Evolutionary conservation across 106 monocot species (phyloP), one percentile per base, ranked within the genome.

Genomic region (Hemerocallis citrina): DNA sequence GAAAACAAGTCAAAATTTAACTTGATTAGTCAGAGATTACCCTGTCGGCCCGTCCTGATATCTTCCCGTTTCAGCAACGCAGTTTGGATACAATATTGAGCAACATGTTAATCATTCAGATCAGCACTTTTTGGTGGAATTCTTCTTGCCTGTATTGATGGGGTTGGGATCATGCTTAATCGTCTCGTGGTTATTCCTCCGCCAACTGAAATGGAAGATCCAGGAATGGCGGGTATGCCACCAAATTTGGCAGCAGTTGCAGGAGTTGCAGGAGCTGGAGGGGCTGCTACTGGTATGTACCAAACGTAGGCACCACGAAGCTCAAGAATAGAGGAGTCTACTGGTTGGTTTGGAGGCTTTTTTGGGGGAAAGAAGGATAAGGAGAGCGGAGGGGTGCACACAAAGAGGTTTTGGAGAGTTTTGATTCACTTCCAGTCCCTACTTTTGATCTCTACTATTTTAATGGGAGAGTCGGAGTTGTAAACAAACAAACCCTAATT

Each of bases 111-210:
- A n/a, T 59, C 13, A 14, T 38, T 59, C 59, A 59, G 59, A 24
- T 61, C 70, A 36, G 70, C 70, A 4, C 41, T 58, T 39, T 70
- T 70, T 25, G 70, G 70, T 23, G 62, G 70, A 15, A 35, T 70
- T 13, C 70, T 70, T 22, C 70, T 70, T 21, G 61, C 70, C 1
- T 62, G 61, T 10, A 70, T 70, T 23, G 61, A 70, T 52, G 61
- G 70, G 2, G 70, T 62, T 10, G 70, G 70, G 6, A 70, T 70
- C 16, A 70, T 70, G 70, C 70, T 70, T 42, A 70, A 70, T 37
- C 34, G 70, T 41, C 29, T 61, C 38, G 30, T 70, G 36, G 52
- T 61, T 28, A 32, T 22, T n/a, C 70, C 70, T 19, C 61, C 61
- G 5, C 70, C 70, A 59, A 59, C 49, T 16, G 70, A 70, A 19